Evolutionary conservation across 495 filamentous ascomycete genomes (phyloP), one percentile per base, ranked within the genome.

Genomic region (Trichoderma gamsii): DNA sequence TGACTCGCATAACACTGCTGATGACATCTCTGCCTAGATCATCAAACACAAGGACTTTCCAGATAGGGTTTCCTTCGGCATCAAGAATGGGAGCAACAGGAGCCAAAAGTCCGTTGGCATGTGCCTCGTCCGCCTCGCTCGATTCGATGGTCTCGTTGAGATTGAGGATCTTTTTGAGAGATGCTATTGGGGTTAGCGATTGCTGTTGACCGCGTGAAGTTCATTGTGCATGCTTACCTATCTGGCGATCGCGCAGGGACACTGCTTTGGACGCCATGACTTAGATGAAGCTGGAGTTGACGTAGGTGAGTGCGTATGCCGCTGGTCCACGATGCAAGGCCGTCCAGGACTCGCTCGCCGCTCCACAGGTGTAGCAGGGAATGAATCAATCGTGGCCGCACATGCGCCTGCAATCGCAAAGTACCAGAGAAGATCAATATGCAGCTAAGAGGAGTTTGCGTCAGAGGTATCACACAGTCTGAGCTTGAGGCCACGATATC

Each of bases 81-180:
- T 92, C 93, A 66, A 97, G 80, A 49, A 98, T 91, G 29, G 95
- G 90, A 4, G 90, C 88, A 32, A 89, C 82, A 21, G 89, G 84
- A 43, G 88, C 84, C 59, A 90, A 79, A 18, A 91, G 80, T 63
- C 89, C 88, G 70, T 87, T 87, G 69, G 86, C 82, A 41, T 88
- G 80, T 61, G 73, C 70, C 27, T 89, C 82, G 65, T 83, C 84
- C 68, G 81, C 80, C 52, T 88, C 79, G 66, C 80, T 73, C 64
- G 83, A 78, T 59, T 84, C 76, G 32, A 87, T 75, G 23, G 85
- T 79, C 76, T 96, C 90, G 75, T 99, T 99, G 73, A 99, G 79
- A 78, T 97, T 97, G 72, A 99, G 87, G 72, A 99, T 92, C 79
- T 92, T 96, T 80, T 96, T 92, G 71, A 99, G 92, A 2, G 93